phyloP scores from a whole-genome alignment of 352 stramenopile species.

The Phytophthora pistaciae region DNA sequence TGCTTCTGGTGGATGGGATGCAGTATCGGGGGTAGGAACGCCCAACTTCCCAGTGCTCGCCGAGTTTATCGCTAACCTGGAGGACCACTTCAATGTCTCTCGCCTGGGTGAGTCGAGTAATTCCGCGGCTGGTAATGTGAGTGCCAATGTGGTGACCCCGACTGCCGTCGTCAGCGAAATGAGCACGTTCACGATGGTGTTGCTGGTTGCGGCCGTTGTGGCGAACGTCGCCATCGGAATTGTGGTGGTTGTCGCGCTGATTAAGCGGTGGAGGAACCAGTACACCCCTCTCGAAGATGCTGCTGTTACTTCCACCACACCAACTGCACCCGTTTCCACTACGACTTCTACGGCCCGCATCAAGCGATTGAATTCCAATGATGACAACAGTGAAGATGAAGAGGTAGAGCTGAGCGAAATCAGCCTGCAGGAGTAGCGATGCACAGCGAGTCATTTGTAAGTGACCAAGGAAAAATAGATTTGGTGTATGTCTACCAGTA shows the following conservation, averaged over 20 bases:
- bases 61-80: slow-evolving; percentile 59
- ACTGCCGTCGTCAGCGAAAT: slow-evolving; percentile 20
- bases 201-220: slow-evolving; percentile 42
- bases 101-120: slow-evolving; percentile 19
- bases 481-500: slow-evolving; percentile 11
- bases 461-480: slow-evolving; percentile 26
- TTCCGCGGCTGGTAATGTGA: slow-evolving; percentile 11
- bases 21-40: slow-evolving; percentile 85
- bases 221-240: slow-evolving; percentile 43
- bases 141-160: slow-evolving; percentile 14
- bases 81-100: slow-evolving; percentile 62
- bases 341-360: slow-evolving; percentile 17
- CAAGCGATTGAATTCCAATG: slow-evolving; percentile 32
- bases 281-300: slow-evolving; percentile 57
- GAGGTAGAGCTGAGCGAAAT: slow-evolving; percentile 63
- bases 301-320: slow-evolving; percentile 15
- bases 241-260: slow-evolving; percentile 44
- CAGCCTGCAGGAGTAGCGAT: slow-evolving; percentile 50
- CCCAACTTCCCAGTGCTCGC: slow-evolving; percentile 83
- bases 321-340: slow-evolving; percentile 19
- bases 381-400: slow-evolving; percentile 34
- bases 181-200: slow-evolving; percentile 47
- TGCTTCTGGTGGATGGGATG: slow-evolving; percentile 89
- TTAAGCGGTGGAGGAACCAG: slow-evolving; percentile 68
- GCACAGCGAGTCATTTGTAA: slow-evolving; percentile 13